These are phyloP conservation scores for Arachis monticola DNA, from an alignment of 331 rosid species.

Conservation along the genomic window DNA sequence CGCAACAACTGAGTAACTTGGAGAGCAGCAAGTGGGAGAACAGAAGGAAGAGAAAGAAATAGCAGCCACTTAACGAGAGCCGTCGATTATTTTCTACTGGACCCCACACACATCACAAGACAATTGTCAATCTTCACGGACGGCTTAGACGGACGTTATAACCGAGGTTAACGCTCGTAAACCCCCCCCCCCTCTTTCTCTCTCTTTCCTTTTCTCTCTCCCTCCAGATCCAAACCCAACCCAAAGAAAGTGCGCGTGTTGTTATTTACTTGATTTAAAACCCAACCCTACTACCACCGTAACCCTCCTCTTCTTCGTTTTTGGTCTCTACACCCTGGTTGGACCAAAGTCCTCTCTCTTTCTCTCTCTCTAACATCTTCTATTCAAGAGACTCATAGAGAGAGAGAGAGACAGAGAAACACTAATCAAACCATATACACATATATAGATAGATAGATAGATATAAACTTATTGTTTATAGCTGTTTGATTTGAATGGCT, in stretches of 20 bases:
- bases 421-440: neutral
- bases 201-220: no score
- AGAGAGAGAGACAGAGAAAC: constrained; percentile 15
- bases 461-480: neutral
- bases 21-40: constrained; percentile 37
- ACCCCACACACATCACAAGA: constrained; percentile 31
- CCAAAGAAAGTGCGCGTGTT: neutral
- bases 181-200: no score
- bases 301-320: constrained; percentile 24
- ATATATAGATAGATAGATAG: neutral
- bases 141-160: constrained; percentile 37
- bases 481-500: constrained; percentile 46
- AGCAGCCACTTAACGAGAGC: constrained; percentile 6
- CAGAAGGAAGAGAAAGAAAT: no score
- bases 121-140: constrained; percentile 31
- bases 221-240: constrained; percentile 33
- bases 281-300: constrained; percentile 46
- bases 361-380: neutral
- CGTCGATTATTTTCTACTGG: constrained; percentile 28
- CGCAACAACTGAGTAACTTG: neutral
- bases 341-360: constrained; percentile 27
- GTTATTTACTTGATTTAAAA: constrained; percentile 4
- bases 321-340: constrained; percentile 31
- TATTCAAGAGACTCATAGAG: constrained; percentile 3
- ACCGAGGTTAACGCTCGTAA: constrained; percentile 1